phyloP scores from a whole-genome alignment of 108 stramenopile genomes.

The Cyclotella choctawhatcheeana region DNA sequence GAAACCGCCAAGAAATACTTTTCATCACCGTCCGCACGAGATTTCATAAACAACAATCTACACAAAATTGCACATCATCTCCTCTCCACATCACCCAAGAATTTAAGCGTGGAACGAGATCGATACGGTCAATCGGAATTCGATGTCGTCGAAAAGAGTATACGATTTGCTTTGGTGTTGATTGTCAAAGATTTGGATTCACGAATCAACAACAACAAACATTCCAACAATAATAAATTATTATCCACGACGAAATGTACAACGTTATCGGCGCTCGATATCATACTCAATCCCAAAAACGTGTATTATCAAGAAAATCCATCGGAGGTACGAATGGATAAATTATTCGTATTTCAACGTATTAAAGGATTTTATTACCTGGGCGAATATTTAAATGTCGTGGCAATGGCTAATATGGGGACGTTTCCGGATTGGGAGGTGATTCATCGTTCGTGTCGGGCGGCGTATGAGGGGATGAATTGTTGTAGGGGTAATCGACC shows the following conservation, averaged over 20 bases:
- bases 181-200: too few species aligned
- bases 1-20: conserved; percentile 1
- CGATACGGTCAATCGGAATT: neutral
- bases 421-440: neutral
- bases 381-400: neutral
- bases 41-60: neutral
- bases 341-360: conserved; percentile 1
- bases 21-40: neutral
- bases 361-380: conserved; percentile 9
- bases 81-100: neutral
- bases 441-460: neutral
- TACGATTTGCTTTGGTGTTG: neutral
- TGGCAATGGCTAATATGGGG: neutral
- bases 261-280: neutral
- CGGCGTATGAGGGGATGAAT: neutral
- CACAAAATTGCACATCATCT: neutral
- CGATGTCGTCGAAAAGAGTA: conserved; percentile 1
- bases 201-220: neutral
- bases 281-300: neutral
- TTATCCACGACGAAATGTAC: too few species aligned
- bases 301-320: neutral
- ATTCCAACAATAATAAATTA: neutral
- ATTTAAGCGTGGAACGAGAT: neutral
- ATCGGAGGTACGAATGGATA: neutral
- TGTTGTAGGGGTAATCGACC: neutral